Conservation (phyloP, 1,284 basidiomycete species). For the Porodaedalea pini region DNA sequence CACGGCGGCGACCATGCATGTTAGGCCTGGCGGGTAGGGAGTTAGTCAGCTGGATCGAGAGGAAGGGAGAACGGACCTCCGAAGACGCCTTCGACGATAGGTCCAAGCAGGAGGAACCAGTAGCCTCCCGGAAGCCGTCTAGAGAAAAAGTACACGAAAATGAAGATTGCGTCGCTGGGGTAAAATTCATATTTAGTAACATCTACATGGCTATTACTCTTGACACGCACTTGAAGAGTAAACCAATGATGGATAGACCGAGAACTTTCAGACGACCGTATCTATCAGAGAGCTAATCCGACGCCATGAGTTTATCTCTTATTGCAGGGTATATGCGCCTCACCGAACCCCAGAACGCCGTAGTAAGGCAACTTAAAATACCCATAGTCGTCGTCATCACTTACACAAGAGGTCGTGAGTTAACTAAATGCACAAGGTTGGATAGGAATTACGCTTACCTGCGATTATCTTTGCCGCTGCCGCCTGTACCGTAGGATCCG, state of each 20-base stretch:
- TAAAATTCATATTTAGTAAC: conserved; percentile 12
- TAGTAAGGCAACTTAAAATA: conserved; percentile 68
- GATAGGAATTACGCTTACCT: conserved; percentile 38
- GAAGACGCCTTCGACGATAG: conserved; percentile 69
- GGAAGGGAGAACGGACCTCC: conserved; percentile 55
- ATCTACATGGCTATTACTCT: not conserved
- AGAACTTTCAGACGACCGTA: conserved; percentile 70
- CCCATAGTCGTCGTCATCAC: conserved; percentile 70
- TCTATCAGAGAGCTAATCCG: conserved; percentile 68
- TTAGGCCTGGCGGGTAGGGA: conserved; percentile 36
- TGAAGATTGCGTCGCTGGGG: conserved; percentile 57
- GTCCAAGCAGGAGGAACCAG: conserved; percentile 76
- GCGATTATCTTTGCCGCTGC: conserved; percentile 65
- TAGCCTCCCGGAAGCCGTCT: conserved; percentile 72
- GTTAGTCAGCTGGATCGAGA: not conserved
- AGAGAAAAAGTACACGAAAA: conserved; percentile 61
- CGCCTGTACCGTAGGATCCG: conserved; percentile 70
- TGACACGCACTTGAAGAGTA: conserved; percentile 48
- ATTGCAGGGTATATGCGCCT: conserved; percentile 27
- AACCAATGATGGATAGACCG: conserved; percentile 57
- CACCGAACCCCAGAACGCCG: conserved; percentile 83
- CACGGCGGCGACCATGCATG: conserved; percentile 46
- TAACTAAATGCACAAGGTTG: not conserved
- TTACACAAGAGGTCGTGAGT: conserved; percentile 26
- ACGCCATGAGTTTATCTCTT: conserved; percentile 2